Conservation (phyloP, 306 rosid genomes). For the Ammopiptanthus mongolicus region DNA sequence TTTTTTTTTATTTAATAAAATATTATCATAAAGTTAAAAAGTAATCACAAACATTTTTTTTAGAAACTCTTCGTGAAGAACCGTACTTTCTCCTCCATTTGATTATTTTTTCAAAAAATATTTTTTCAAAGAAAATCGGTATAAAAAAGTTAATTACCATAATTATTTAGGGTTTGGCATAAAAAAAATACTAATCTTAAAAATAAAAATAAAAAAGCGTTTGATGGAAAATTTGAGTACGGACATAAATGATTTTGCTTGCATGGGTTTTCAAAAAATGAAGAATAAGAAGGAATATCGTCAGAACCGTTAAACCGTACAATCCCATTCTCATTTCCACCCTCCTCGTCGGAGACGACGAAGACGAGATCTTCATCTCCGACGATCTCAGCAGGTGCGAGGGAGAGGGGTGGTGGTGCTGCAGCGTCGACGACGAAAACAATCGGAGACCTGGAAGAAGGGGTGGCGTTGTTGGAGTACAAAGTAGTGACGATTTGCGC, state of each 20-base stretch:
- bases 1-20: too few relatives aligned
- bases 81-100: too few relatives aligned
- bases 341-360: not conserved
- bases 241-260: conserved; percentile 70
- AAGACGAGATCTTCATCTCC: conserved; percentile 42
- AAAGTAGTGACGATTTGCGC: conserved; percentile 67
- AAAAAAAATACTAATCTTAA: too few relatives aligned
- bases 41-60: too few relatives aligned
- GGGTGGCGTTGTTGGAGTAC: conserved; percentile 53
- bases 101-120: too few relatives aligned
- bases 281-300: conserved; percentile 22
- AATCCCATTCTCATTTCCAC: conserved; percentile 38
- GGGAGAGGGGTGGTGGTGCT: conserved; percentile 21
- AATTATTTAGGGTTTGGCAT: too few relatives aligned
- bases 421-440: conserved; percentile 42
- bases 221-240: conserved; percentile 17
- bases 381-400: conserved; percentile 23
- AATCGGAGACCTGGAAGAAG: conserved; percentile 27
- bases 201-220: too few relatives aligned
- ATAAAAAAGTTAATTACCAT: too few relatives aligned
- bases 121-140: too few relatives aligned
- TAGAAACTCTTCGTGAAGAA: too few relatives aligned
- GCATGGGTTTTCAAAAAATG: conserved; percentile 71
- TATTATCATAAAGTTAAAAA: too few relatives aligned
- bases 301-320: conserved; percentile 31